Evolutionary conservation across 768 basidiomycete genomes (phyloP), one percentile per base, ranked within the genome.

Genomic region (Polyporus arcularius): DNA sequence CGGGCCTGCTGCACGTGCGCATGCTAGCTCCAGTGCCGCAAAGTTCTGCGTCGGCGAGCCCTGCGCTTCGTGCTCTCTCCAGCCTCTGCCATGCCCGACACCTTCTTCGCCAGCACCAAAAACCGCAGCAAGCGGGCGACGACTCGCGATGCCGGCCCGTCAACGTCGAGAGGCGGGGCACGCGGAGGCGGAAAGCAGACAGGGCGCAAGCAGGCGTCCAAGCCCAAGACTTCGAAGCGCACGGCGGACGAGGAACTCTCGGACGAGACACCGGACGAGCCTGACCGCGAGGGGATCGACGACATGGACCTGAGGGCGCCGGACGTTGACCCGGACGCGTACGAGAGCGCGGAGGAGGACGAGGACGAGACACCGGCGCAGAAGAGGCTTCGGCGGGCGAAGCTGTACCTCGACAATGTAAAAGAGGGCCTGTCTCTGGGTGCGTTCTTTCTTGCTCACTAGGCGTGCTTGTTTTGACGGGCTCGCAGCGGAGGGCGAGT

Each of bases 281-380:
- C 75, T 26, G 79, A 72, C 41, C 70, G 61, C 28, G 74, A 63
- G n/a, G 77, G 70, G 14, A 78, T 93, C 53, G 90, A 90, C 67
- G 87, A 89, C 70, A 81, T 94, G 78, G 91, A 96, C 70, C 75
- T 94, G 64, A 76, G 85, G 43, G 75, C 73, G 10, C 79, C 79
- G 39, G 81, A 83, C 59, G 74, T 78, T 28, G 87, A 86, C 62
- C 80, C 74, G 15, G 82, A 80, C 3, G 68, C 70, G 46, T 72
- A 72, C 56, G 80, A 78, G 30, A 90, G 89, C 65, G 90, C 85
- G 6, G 92, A 94, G 43, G 94, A 97, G 67, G 88, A 95, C 66
- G 84, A 87, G 64, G 79, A 87, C 64, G 96, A 98, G 76, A 96
- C 94, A 4, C 92, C 94, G 2, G 94, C 94, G 0, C 87, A 94